phyloP scores from a whole-genome alignment of 805 yeast species.

The Wickerhamomyces strasburgensis region DNA sequence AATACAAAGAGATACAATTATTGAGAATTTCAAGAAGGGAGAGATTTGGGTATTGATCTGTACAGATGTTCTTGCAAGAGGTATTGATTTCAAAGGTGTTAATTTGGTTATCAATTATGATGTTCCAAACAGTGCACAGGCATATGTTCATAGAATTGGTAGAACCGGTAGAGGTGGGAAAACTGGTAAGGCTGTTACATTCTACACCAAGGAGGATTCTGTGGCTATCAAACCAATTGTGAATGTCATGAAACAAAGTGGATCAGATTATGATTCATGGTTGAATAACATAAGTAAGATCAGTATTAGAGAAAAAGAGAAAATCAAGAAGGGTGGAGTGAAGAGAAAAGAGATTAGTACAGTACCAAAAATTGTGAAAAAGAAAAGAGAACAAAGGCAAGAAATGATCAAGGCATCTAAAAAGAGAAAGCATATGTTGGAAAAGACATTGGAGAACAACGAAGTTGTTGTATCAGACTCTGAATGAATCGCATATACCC shows the following conservation, averaged over 20 bases:
- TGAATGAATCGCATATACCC: constrained; percentile 4
- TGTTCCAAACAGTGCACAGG: constrained; percentile 89
- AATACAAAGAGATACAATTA: constrained; percentile 77
- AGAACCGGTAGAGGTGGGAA: constrained; percentile 97
- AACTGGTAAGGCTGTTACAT: constrained; percentile 81
- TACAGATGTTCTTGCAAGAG: constrained; percentile 94
- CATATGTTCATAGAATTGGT: constrained; percentile 96
- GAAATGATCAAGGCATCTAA: constrained; percentile 79
- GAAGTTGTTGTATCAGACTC: constrained; percentile 6
- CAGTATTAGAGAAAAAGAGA: constrained; percentile 55
- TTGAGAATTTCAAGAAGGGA: constrained; percentile 81
- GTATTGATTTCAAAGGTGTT: constrained; percentile 95
- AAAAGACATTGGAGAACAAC: constrained; percentile 3
- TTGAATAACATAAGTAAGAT: constrained; percentile 67
- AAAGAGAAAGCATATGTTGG: constrained; percentile 36
- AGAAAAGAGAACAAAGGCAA: constrained; percentile 54
- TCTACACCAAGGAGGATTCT: constrained; percentile 87
- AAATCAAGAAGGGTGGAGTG: constrained; percentile 50
- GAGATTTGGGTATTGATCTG: constrained; percentile 95
- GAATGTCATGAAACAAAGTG: constrained; percentile 94
- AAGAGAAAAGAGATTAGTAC: constrained; percentile 79
- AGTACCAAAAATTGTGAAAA: constrained; percentile 63
- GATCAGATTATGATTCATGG: constrained; percentile 73
- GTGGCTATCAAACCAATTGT: constrained; percentile 74
- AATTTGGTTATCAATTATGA: constrained; percentile 94